A percentile compares a stretch with the other conserved stretches of the same genome.
Conservation (phyloP, 2,329 filamentous ascomycete species). For the Claviceps sp. region DNA sequence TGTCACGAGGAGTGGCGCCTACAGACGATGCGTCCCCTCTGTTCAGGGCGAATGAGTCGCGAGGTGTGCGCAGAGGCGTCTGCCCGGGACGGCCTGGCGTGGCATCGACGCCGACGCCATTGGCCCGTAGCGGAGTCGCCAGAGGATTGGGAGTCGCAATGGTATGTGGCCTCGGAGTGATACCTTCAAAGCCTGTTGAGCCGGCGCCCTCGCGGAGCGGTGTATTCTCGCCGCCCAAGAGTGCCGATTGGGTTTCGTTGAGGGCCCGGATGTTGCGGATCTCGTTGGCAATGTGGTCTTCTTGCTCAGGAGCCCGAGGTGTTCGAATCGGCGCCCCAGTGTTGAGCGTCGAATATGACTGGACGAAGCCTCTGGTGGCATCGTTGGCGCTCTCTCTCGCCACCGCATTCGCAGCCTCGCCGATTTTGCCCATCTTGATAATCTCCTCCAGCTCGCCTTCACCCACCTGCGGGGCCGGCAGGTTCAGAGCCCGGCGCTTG, state of each 20-base stretch:
- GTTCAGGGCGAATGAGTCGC: slow-evolving; percentile 80
- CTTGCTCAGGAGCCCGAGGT: slow-evolving; percentile 77
- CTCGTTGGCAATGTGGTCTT: slow-evolving; percentile 93
- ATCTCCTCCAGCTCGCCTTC: slow-evolving; percentile 93
- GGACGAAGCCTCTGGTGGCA: slow-evolving; percentile 72
- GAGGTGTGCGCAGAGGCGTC: slow-evolving; percentile 76
- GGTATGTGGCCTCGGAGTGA: slow-evolving; percentile 64
- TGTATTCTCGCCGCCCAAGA: slow-evolving; percentile 89
- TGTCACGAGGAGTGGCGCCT: slow-evolving; percentile 63
- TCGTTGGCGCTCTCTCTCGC: slow-evolving; percentile 71
- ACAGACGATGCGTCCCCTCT: slow-evolving; percentile 53
- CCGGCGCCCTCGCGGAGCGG: slow-evolving; percentile 68
- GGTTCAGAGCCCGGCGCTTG: slow-evolving; percentile 69
- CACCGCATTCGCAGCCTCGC: slow-evolving; percentile 67
- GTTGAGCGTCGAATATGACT: slow-evolving; percentile 73
- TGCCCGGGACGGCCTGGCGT: slow-evolving; percentile 60
- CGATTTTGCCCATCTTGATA: slow-evolving; percentile 95
- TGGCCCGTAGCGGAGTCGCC: slow-evolving; percentile 68
- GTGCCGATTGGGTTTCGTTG: slow-evolving; percentile 84
- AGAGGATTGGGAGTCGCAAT: slow-evolving; percentile 91
- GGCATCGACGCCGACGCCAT: slow-evolving; percentile 51
- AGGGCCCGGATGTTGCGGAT: slow-evolving; percentile 85
- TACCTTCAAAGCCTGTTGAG: slow-evolving; percentile 81
- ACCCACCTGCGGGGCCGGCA: slow-evolving; percentile 83
- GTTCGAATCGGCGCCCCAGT: slow-evolving; percentile 80